Conservation (phyloP, 169 alveolate species). For the Amoebophrya sp. region DNA sequence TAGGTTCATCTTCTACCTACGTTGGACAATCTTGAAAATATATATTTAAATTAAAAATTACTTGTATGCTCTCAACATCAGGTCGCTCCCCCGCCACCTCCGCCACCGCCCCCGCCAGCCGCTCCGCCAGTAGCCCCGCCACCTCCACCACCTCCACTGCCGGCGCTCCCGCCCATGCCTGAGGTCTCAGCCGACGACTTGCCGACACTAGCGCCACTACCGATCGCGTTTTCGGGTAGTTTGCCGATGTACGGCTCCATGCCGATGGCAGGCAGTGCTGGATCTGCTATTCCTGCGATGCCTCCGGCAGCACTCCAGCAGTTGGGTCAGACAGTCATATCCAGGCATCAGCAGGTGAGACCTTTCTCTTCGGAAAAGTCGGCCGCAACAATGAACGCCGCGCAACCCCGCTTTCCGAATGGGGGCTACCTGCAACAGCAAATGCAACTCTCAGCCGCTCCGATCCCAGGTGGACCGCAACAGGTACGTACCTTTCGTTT, state of each 20-base stretch:
- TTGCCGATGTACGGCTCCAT: background rate
- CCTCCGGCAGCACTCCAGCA: slow-evolving; percentile 1
- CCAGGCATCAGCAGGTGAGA: no score
- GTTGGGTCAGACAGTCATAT: no score
- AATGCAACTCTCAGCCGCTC: no score
- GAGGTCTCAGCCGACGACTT: background rate
- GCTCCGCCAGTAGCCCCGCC: background rate
- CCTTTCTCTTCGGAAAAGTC: no score
- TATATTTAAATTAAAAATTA: no score
- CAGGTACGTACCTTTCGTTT: no score
- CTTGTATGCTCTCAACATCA: background rate
- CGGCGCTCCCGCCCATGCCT: slow-evolving; percentile 20
- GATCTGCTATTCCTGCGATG: background rate
- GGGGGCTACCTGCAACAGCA: no score
- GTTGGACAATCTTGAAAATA: no score
- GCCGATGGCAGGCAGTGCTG: background rate
- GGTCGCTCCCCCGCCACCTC: background rate
- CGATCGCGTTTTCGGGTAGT: background rate
- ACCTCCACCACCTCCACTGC: background rate
- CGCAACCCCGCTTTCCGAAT: no score
- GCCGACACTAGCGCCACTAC: background rate
- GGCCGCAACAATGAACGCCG: no score
- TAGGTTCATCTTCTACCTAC: no score
- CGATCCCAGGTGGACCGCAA: no score
- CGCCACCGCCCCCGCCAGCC: background rate